A percentile compares a stretch with the other conserved stretches of the same genome.
These are phyloP conservation scores for Xylaria grammica DNA, from an alignment of 495 filamentous ascomycete genomes.

Conservation along the genomic window DNA sequence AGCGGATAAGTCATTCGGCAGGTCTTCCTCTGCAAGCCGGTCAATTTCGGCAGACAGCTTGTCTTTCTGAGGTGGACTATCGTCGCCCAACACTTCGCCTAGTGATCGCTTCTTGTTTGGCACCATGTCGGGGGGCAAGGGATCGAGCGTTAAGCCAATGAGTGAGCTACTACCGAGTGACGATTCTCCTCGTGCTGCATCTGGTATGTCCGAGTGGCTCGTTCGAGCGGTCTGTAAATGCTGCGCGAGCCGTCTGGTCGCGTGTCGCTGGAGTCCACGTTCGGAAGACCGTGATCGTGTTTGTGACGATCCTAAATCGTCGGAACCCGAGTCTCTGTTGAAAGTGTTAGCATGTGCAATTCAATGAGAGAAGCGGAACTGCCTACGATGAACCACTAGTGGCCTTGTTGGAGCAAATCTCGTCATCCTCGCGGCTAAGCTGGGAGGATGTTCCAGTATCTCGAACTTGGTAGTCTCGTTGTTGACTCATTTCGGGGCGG, in stretches of 20 bases:
- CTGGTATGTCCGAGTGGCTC: neutral
- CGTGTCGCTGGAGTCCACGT: neutral
- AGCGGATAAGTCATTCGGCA: neutral
- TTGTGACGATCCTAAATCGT: neutral
- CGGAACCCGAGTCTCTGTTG: neutral
- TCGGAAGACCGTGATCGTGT: constrained; percentile 17
- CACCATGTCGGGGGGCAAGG: constrained; percentile 19
- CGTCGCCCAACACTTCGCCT: constrained; percentile 6
- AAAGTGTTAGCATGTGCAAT: neutral
- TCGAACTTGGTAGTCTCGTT: neutral
- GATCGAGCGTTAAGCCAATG: constrained; percentile 12
- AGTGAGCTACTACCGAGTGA: neutral
- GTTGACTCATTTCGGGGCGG: constrained; percentile 3
- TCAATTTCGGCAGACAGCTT: constrained; percentile 21
- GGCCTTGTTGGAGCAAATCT: constrained; percentile 16
- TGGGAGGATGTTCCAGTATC: neutral
- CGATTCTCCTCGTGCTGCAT: neutral
- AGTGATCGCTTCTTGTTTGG: constrained; percentile 9
- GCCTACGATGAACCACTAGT: constrained; percentile 18
- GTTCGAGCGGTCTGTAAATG: neutral
- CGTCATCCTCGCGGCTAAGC: constrained; percentile 1
- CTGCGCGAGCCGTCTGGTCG: neutral
- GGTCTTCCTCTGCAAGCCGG: constrained; percentile 5
- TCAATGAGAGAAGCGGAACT: neutral
- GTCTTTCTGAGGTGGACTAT: constrained; percentile 14